Evolutionary conservation across 768 basidiomycete species (phyloP), one percentile per base, ranked within the genome.

Genomic region (Vishniacozyma victoriae): DNA sequence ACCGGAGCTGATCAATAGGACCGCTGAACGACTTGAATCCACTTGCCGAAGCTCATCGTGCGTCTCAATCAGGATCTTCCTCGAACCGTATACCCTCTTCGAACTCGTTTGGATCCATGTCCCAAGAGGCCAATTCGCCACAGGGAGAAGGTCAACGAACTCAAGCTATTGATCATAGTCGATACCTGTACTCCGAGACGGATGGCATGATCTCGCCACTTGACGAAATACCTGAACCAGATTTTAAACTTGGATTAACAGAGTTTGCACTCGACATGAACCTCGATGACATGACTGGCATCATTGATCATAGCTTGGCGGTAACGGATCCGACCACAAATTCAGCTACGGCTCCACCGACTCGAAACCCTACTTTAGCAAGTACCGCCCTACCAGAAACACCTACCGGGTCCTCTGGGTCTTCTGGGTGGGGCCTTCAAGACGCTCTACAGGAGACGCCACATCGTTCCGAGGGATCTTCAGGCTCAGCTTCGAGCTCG

Each of bases 231-330:
- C 36, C 41, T 26, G 62, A 64, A 35, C 46, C 46, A 36, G n/a
- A n/a, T n/a, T n/a, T n/a, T n/a, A n/a, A n/a, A n/a, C n/a, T n/a
- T n/a, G n/a, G n/a, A n/a, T n/a, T n/a, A n/a, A 69, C 66, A 13
- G 72, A 75, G 27, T 75, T 80, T 49, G 73, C 70, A 19, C 77
- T 86, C 35, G 84, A 87, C 67, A 80, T 79, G 16, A 79, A 89
- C 64, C 67, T 87, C 36, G 78, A 83, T 9, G 73, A 79, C 42
- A 89, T 95, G 79, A 83, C 86, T 31, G 91, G 85, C 5, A 89
- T 95, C 62, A 74, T 93, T 53, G 76, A 89, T 68, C 71, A 72
- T 15, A 44, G 31, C 9, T 33, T n/a, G 29, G 29, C 29, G n/a
- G 29, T 33, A n/a, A n/a, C n/a, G n/a, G n/a, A n/a, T n/a, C n/a